Evolutionary conservation across 179 eudicot genomes (phyloP).

Genomic region (Vitellaria paradoxa): DNA sequence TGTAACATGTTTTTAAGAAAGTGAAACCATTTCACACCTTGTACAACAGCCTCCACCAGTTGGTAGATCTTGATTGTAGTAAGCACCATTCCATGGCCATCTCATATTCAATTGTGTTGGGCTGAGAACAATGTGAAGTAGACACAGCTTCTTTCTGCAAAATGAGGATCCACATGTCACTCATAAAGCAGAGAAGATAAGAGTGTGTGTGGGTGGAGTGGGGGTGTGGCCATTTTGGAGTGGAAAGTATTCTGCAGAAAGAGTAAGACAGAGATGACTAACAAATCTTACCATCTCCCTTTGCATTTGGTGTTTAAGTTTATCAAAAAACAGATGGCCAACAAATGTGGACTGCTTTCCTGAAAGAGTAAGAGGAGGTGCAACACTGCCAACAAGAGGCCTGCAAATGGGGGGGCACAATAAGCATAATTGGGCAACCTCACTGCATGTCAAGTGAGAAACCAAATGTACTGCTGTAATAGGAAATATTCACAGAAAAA

Average conservation of each 20-base stretch:
- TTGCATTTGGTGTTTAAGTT: slow-evolving; percentile 34
- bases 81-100: slow-evolving; percentile 82
- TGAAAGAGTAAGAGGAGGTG: slow-evolving; percentile 21
- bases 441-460: not conserved
- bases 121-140: slow-evolving; percentile 77
- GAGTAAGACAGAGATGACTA: slow-evolving; percentile 1
- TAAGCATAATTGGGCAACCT: not conserved
- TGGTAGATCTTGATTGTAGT: slow-evolving; percentile 51
- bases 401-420: slow-evolving; percentile 28
- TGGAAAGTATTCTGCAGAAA: too few relatives aligned
- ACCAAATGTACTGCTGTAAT: not conserved
- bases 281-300: slow-evolving; percentile 36
- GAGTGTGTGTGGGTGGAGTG: too few relatives aligned
- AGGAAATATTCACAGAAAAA: too few relatives aligned
- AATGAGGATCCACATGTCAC: not conserved
- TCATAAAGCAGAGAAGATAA: too few relatives aligned
- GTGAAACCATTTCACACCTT: slow-evolving; percentile 34
- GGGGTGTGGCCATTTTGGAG: too few relatives aligned
- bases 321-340: slow-evolving; percentile 64
- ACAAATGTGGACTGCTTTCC: slow-evolving; percentile 40
- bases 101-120: slow-evolving; percentile 71
- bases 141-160: slow-evolving; percentile 72
- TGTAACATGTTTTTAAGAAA: too few relatives aligned
- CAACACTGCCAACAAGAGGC: slow-evolving; percentile 50
- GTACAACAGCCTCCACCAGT: slow-evolving; percentile 43